Evolutionary conservation across 805 yeast species (phyloP).

Genomic region (Priceomyces carsonii): DNA sequence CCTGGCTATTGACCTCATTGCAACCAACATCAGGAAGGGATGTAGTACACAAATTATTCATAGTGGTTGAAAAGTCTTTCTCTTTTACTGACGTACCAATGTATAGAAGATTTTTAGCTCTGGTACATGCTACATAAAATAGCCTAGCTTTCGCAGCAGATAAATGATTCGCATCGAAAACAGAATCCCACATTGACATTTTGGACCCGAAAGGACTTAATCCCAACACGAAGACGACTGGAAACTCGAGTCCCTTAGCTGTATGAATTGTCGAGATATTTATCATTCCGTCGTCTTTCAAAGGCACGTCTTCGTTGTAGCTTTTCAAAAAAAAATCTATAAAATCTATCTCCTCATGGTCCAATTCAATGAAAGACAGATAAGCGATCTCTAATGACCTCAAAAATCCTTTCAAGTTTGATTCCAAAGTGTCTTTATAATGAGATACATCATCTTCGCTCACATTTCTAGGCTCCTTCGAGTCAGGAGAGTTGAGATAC

Average conservation of each 20-base stretch:
- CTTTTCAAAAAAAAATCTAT: constrained; percentile 41
- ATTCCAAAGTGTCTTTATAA: constrained; percentile 10
- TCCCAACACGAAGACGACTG: constrained; percentile 56
- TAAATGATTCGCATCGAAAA: constrained; percentile 11
- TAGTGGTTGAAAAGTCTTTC: constrained; percentile 7
- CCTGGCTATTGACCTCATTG: neutral
- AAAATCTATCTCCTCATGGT: constrained; percentile 20
- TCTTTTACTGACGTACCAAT: constrained; percentile 17
- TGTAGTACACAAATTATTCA: constrained; percentile 12
- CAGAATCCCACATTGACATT: constrained; percentile 14
- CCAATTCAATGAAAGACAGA: constrained; percentile 9
- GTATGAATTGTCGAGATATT: constrained; percentile 71
- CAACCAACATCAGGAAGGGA: constrained; percentile 11
- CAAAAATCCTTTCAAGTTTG: constrained; percentile 19
- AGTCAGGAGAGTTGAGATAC: constrained; percentile 21
- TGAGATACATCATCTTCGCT: constrained; percentile 5
- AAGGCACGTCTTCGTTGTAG: constrained; percentile 38
- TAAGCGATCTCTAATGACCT: constrained; percentile 19
- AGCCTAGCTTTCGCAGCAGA: constrained; percentile 38
- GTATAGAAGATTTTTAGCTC: constrained; percentile 54
- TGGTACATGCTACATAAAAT: constrained; percentile 65
- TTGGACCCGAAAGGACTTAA: constrained; percentile 2
- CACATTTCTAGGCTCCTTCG: constrained; percentile 1
- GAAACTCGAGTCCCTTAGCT: constrained; percentile 74
- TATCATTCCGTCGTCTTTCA: constrained; percentile 30